These are phyloP conservation scores for Fusarium falciforme DNA, from an alignment of 2,329 filamentous ascomycete species.

Conservation along the genomic window DNA sequence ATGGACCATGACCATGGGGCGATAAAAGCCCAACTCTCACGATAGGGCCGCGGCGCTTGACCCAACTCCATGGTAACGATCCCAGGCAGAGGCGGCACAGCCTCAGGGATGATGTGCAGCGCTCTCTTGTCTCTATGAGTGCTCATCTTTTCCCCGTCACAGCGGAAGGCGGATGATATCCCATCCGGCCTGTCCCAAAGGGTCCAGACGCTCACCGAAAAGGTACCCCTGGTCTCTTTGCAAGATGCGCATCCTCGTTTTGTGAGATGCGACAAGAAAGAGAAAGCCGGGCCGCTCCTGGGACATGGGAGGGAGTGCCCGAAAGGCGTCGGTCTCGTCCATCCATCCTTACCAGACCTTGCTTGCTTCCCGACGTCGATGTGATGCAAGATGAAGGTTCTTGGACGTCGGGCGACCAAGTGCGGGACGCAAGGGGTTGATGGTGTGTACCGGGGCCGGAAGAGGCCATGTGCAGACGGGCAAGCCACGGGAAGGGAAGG, in stretches of 20 bases:
- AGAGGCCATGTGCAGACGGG: constrained; percentile 10
- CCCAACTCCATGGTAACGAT: constrained; percentile 5
- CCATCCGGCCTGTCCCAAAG: constrained; percentile 27
- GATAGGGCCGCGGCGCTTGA: constrained; percentile 6
- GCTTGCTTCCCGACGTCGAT: constrained; percentile 19
- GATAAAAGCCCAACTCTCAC: constrained; percentile 13
- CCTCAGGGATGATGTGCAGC: constrained; percentile 9
- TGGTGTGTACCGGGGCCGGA: constrained; percentile 1
- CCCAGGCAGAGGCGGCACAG: constrained; percentile 6
- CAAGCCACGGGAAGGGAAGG: neutral
- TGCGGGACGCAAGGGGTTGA: constrained; percentile 36
- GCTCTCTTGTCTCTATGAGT: neutral
- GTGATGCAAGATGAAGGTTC: constrained; percentile 37
- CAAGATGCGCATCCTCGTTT: constrained; percentile 25
- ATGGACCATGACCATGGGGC: constrained; percentile 6
- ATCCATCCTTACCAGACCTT: neutral
- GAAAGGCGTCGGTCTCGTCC: constrained; percentile 31
- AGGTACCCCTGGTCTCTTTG: constrained; percentile 5
- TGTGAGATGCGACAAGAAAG: constrained; percentile 39
- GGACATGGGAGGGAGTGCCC: constrained; percentile 33
- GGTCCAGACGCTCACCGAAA: constrained; percentile 9
- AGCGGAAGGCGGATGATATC: constrained; percentile 21
- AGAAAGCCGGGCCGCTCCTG: constrained; percentile 2
- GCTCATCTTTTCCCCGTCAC: constrained; percentile 14
- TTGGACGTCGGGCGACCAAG: constrained; percentile 9